These are phyloP conservation scores for Rhodotorula taiwanensis DNA, from an alignment of 768 basidiomycete species.

Conservation along the genomic window DNA sequence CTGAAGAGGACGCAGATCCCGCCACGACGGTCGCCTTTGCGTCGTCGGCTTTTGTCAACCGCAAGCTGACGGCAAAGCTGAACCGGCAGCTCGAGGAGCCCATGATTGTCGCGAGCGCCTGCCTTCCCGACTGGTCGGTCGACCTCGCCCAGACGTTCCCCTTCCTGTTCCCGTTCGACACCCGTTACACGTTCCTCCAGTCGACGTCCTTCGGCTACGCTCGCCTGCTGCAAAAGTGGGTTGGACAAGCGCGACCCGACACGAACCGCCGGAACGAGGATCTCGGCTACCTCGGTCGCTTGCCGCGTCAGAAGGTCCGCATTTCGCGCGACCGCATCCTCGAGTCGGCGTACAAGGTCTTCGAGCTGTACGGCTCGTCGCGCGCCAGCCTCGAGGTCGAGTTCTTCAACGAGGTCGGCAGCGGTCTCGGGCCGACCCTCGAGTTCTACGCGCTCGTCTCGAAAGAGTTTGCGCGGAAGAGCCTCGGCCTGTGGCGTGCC, in stretches of 20 bases:
- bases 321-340: conserved; percentile 90
- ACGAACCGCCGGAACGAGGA: conserved; percentile 78
- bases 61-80: conserved; percentile 96
- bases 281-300: conserved; percentile 81
- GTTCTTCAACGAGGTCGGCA: conserved; percentile 98
- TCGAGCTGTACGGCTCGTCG: conserved; percentile 82
- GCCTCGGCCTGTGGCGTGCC: conserved; percentile 86
- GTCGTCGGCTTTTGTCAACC: conserved; percentile 87
- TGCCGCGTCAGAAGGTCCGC: conserved; percentile 91
- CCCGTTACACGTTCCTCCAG: conserved; percentile 92
- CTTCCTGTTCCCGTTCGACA: conserved; percentile 97
- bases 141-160: conserved; percentile 95
- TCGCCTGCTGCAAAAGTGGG: conserved; percentile 88
- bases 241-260: conserved; percentile 65
- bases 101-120: conserved; percentile 97
- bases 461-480: conserved; percentile 82
- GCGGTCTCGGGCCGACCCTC: conserved; percentile 90
- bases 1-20: conserved; percentile 4
- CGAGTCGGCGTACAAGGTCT: conserved; percentile 93
- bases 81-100: conserved; percentile 94
- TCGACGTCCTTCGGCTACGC: conserved; percentile 97
- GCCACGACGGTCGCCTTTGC: conserved; percentile 47
- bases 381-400: conserved; percentile 93
- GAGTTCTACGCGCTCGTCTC: conserved; percentile 98
- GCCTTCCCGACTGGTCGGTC: conserved; percentile 92